Evolutionary conservation across 371 early-diverging fungal species (phyloP), one percentile per base, ranked within the genome.

Genomic region (Rhizopus arrhizus): DNA sequence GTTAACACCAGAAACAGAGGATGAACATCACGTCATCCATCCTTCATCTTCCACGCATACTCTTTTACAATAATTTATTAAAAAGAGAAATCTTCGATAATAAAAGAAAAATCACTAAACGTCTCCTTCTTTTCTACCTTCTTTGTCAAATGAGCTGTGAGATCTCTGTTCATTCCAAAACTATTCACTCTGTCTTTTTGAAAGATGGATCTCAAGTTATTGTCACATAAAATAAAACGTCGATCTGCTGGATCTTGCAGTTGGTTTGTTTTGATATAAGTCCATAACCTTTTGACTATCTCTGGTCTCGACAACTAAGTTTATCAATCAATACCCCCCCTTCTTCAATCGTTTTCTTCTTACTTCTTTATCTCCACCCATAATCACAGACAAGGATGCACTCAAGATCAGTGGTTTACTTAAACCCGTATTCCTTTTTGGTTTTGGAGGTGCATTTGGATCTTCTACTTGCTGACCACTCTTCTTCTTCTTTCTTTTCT

Each of bases 241-340:
- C 69, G 51, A 61, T 82, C 77, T 7, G 49, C 51, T n/a, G 82
- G 79, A 62, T 82, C 82, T 57, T 81, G 82, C 12, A 81, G 59
- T n/a, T 74, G 50, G 53, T 80, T 60, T 15, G 65, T 58, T 46
- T 81, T 81, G 40, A 81, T 79, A 53, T 82, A 77, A 32, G 38
- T 62, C 82, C 82, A 78, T 9, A 81, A 38, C 10, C 62, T 38
- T 51, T 82, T 81, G 10, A 80, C 77, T 11, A 80, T 75, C 53
- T 75, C 73, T 22, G 73, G 65, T 54, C 80, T 47, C 3, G 78
- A 69, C 15, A 77, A 51, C 75, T 74, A 64, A 4, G 52, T 4
- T 5, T 10, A 7, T 22, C 41, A 0, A 0, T n/a, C 31, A 16
- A 43, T 7, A 38, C 28, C n/a, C n/a, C n/a, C n/a, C n/a, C n/a